A percentile compares a stretch with the other conserved stretches of the same genome.
Conservation (phyloP, 1,139 yeast species). For the Blastobotrys malaysiensis region DNA sequence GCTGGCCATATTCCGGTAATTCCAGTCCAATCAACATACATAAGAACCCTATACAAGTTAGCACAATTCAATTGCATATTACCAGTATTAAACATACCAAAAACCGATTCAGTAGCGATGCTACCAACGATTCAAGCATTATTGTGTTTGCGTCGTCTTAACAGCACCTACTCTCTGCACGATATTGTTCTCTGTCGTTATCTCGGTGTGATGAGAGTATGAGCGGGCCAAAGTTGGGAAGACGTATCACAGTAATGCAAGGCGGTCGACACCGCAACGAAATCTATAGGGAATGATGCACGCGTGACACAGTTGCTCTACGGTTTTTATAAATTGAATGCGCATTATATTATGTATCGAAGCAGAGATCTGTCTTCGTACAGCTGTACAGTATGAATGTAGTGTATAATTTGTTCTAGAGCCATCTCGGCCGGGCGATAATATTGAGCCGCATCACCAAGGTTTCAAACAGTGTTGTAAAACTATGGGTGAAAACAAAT, state of each 20-base stretch:
- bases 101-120: slow-evolving; percentile 45
- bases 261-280: neutral
- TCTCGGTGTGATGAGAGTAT: neutral
- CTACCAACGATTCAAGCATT: slow-evolving; percentile 54
- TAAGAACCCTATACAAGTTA: slow-evolving; percentile 22
- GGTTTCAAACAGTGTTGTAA: too few relatives aligned
- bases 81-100: slow-evolving; percentile 35
- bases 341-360: too few relatives aligned
- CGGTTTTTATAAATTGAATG: too few relatives aligned
- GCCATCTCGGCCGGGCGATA: too few relatives aligned
- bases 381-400: neutral
- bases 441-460: too few relatives aligned
- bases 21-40: slow-evolving; percentile 14
- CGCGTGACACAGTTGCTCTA: neutral
- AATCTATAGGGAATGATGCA: neutral
- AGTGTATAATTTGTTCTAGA: too few relatives aligned
- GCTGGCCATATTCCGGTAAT: neutral
- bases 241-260: neutral
- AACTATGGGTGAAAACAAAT: too few relatives aligned
- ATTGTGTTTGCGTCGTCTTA: neutral
- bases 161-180: neutral
- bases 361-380: neutral
- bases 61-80: neutral
- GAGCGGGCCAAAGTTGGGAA: neutral
- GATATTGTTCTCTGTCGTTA: neutral